These are phyloP conservation scores for Orbilia ellipsospora DNA, from an alignment of 2,329 filamentous ascomycete genomes.

Conservation along the genomic window DNA sequence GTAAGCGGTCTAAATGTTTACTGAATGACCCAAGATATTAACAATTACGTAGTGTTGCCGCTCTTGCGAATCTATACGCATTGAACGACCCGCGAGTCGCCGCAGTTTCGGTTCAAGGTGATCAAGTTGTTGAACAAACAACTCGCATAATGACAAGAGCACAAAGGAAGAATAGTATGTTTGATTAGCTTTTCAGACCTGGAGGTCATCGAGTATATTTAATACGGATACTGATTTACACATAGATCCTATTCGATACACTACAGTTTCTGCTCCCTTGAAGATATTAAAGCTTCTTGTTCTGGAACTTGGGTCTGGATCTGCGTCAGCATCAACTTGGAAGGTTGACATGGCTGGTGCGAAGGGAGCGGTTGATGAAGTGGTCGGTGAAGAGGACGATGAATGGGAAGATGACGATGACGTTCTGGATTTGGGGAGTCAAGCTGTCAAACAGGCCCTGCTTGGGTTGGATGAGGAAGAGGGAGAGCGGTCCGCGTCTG, in stretches of 20 bases:
- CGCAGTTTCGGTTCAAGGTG: constrained; percentile 87
- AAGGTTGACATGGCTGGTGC: constrained; percentile 72
- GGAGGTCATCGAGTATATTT: constrained; percentile 27
- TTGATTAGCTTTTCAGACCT: constrained; percentile 56
- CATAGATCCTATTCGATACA: constrained; percentile 86
- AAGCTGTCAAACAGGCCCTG: constrained; percentile 56
- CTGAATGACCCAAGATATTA: constrained; percentile 51
- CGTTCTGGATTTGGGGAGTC: constrained; percentile 65
- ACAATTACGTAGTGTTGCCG: constrained; percentile 77
- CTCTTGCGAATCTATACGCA: constrained; percentile 88
- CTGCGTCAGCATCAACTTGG: constrained; percentile 72
- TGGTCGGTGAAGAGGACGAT: constrained; percentile 78
- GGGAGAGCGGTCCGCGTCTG: constrained; percentile 55
- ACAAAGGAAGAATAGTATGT: constrained; percentile 81
- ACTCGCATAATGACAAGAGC: constrained; percentile 94
- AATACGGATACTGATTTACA: constrained; percentile 53
- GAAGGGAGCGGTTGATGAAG: constrained; percentile 66
- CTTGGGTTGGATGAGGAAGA: constrained; percentile 56
- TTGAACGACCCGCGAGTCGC: constrained; percentile 83
- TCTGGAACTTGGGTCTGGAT: constrained; percentile 86
- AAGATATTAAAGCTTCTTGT: constrained; percentile 97
- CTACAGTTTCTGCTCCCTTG: constrained; percentile 83
- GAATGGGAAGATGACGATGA: constrained; percentile 90
- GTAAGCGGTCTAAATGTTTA: constrained; percentile 66
- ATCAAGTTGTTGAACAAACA: constrained; percentile 82